Evolutionary conservation across 108 stramenopile species (phyloP), one percentile per base, ranked within the genome.

Genomic region (Chaetoceros tenuissimus): DNA sequence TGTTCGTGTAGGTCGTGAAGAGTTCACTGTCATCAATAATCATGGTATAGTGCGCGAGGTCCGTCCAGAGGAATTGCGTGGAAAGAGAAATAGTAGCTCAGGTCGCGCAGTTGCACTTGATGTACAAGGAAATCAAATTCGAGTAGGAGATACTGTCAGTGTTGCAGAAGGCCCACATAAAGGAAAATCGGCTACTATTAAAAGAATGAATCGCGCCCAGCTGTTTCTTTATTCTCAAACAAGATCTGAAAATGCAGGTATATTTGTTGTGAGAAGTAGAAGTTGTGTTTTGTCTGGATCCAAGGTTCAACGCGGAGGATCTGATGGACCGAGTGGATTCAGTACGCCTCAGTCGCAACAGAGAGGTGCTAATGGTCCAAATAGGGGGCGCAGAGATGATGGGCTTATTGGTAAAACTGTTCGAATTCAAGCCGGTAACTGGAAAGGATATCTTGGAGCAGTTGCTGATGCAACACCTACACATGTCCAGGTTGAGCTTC

Each of bases 391-490:
- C 25, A 62, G 78, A 47, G 79, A 89, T 30, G 92, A 93, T 48
- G 76, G 74, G 44, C 70, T 93, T 48, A 79, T 91, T 58, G 78
- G 87, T 31, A 94, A 94, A 66, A 94, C 88, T 51, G 93, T 94
- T 28, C 72, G 86, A 53, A 85, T 94, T 51, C 91, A 87, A 61
- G 73, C 87, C n/a, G 93, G 93, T 8, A 79, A 85, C 65, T 94
- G 93, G 93, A 94, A 94, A 73, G 93, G 93, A 24, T 94, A 90
- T 55, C 65, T 94, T 18, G 93, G 93, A 23, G 75, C 78, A 49
- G 93, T 94, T 22, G 64, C 76, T 21, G 86, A 94, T 71, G 81
- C 84, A 22, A 94, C 93, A 13, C 84, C 84, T 10, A 89, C 88
- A 19, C 89, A 91, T 53, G 93, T 91, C 0, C 87, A 89, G 57